Conservation (phyloP, 257 asterid species). For the Forsythia suspensa region DNA sequence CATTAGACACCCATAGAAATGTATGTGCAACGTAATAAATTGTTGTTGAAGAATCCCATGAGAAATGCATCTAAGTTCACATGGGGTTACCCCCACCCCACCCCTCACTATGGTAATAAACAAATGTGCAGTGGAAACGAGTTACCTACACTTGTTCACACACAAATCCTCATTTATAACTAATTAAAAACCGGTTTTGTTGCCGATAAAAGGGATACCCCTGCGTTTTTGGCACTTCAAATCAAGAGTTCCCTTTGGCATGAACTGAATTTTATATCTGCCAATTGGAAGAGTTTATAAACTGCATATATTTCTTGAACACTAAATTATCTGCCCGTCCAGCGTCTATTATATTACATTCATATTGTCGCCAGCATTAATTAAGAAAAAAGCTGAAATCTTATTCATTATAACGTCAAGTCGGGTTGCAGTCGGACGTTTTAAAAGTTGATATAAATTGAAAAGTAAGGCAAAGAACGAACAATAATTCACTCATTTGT, state of each 20-base stretch:
- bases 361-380: too few relatives aligned
- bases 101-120: conserved; percentile 15
- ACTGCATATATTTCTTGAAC: too few relatives aligned
- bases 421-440: too few relatives aligned
- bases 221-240: conserved; percentile 43
- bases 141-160: conserved; percentile 43
- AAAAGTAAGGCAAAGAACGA: not conserved
- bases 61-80: conserved; percentile 75
- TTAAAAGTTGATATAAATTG: too few relatives aligned
- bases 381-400: not conserved
- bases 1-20: conserved; percentile 3
- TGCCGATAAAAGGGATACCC: conserved; percentile 56
- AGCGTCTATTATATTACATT: too few relatives aligned
- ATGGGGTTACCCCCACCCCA: conserved; percentile 52
- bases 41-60: conserved; percentile 52
- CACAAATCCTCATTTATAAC: conserved; percentile 30
- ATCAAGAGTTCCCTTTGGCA: not conserved
- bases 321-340: too few relatives aligned
- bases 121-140: conserved; percentile 27
- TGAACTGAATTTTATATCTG: not conserved
- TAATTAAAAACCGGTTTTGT: conserved; percentile 41
- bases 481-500: not conserved
- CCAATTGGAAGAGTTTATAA: not conserved
- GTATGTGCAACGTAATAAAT: conserved; percentile 42
- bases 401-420: not conserved